These are phyloP conservation scores for Asterophora parasitica DNA, from an alignment of 768 basidiomycete genomes.

Conservation along the genomic window DNA sequence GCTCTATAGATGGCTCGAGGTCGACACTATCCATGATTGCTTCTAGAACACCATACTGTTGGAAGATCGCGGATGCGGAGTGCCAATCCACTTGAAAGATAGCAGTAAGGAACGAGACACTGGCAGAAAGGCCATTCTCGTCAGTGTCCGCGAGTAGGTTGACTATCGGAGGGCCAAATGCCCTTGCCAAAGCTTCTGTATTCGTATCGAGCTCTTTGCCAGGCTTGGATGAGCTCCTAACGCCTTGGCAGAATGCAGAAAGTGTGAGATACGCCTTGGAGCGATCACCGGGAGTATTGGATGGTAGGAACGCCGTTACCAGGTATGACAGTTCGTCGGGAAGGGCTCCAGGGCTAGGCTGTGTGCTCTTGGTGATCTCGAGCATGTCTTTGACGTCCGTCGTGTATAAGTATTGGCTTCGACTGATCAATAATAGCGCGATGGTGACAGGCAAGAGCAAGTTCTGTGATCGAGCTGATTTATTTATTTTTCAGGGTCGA, in stretches of 20 bases:
- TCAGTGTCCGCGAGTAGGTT: constrained; percentile 51
- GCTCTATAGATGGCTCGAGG: constrained; percentile 41
- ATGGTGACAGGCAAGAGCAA: neutral
- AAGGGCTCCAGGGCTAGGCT: constrained; percentile 25
- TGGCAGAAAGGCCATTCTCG: constrained; percentile 47
- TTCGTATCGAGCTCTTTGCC: constrained; percentile 38
- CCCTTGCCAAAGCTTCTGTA: constrained; percentile 43
- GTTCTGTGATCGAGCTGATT: neutral
- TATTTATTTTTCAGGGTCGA: neutral
- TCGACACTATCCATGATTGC: constrained; percentile 69
- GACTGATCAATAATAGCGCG: neutral
- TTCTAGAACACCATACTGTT: constrained; percentile 57
- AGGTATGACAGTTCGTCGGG: constrained; percentile 55
- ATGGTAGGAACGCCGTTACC: constrained; percentile 47
- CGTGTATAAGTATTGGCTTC: neutral
- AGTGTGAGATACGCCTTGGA: constrained; percentile 71
- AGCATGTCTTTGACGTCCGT: constrained; percentile 6
- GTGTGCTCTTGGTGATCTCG: constrained; percentile 26
- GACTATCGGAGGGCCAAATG: constrained; percentile 48
- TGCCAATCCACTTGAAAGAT: constrained; percentile 80
- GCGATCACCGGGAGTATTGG: constrained; percentile 37
- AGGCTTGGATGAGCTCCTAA: constrained; percentile 35
- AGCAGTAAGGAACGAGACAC: constrained; percentile 66
- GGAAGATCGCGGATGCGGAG: constrained; percentile 61
- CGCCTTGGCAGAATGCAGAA: constrained; percentile 62